Percentiles rank a stretch among this genome's conserved stretches.
phyloP scores from a whole-genome alignment of 148 eudicot genomes.

The Mesembryanthemum crystallinum region DNA sequence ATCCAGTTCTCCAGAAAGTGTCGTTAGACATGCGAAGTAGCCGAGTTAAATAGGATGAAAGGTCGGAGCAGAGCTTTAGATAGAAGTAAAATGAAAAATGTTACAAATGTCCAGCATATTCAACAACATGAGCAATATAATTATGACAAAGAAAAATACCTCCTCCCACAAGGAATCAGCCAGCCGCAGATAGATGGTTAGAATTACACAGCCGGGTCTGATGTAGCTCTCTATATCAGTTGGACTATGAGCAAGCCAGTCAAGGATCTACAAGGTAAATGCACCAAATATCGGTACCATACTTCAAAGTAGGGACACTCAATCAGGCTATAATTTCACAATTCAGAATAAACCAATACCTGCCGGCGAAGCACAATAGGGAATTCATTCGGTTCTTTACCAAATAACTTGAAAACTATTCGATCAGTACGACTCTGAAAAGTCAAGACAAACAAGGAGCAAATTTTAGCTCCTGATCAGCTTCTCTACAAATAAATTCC shows the following conservation, averaged over 20 bases:
- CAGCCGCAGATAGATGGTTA: constrained; percentile 69
- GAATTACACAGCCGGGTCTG: constrained; percentile 80
- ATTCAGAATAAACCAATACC: constrained; percentile 35
- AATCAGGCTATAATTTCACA: neutral
- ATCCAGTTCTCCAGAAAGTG: constrained; percentile 81
- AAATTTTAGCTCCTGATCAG: neutral
- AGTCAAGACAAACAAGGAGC: constrained; percentile 1
- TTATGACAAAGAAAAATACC: constrained; percentile 37
- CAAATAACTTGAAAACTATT: constrained; percentile 85
- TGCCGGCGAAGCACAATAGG: constrained; percentile 62
- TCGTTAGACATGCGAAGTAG: constrained; percentile 56
- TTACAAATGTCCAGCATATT: neutral
- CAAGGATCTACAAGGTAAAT: constrained; percentile 57
- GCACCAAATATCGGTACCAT: neutral
- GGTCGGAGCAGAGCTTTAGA: constrained; percentile 54
- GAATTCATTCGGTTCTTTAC: constrained; percentile 84
- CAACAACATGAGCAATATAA: neutral
- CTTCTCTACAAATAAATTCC: neutral
- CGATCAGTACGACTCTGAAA: constrained; percentile 80
- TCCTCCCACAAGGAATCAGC: constrained; percentile 66
- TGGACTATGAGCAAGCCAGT: constrained; percentile 85
- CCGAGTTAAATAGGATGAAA: constrained; percentile 51
- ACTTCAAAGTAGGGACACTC: neutral
- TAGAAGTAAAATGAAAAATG: constrained; percentile 18
- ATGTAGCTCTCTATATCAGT: constrained; percentile 87